These are phyloP conservation scores for Erigeron philadelphicus DNA, from an alignment of 140 eudicot species.

Conservation along the genomic window DNA sequence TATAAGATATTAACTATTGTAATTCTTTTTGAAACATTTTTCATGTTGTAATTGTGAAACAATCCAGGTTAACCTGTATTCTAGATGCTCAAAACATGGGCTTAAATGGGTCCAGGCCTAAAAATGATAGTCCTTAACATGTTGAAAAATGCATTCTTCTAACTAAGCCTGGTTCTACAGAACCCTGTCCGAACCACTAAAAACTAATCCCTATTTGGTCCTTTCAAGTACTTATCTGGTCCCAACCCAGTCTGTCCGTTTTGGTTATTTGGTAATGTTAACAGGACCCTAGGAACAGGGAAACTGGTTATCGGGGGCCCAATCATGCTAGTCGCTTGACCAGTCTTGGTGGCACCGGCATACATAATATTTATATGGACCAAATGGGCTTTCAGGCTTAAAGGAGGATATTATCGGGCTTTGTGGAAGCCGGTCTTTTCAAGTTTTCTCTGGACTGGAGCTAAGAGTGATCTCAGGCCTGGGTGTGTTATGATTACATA, in stretches of 20 bases:
- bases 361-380: too few relatives aligned
- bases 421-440: not conserved
- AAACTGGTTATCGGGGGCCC: too few relatives aligned
- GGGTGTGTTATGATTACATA: not conserved
- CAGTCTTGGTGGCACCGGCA: too few relatives aligned
- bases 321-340: too few relatives aligned
- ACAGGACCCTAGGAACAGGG: too few relatives aligned
- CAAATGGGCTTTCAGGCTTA: too few relatives aligned
- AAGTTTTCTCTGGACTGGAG: not conserved
- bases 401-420: not conserved
- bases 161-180: too few relatives aligned
- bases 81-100: not conserved
- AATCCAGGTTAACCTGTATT: not conserved
- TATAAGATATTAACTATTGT: not conserved
- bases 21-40: not conserved
- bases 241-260: not conserved
- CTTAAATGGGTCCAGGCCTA: not conserved
- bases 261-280: not conserved
- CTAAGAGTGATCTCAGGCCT: not conserved
- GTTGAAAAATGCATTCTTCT: not conserved
- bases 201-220: not conserved
- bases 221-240: too few relatives aligned
- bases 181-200: not conserved
- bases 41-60: slow-evolving; percentile 4
- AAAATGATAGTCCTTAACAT: not conserved